Base-by-base conservation (phyloP, 1,284 basidiomycete species). In the Sporisorium scitamineum region DNA sequence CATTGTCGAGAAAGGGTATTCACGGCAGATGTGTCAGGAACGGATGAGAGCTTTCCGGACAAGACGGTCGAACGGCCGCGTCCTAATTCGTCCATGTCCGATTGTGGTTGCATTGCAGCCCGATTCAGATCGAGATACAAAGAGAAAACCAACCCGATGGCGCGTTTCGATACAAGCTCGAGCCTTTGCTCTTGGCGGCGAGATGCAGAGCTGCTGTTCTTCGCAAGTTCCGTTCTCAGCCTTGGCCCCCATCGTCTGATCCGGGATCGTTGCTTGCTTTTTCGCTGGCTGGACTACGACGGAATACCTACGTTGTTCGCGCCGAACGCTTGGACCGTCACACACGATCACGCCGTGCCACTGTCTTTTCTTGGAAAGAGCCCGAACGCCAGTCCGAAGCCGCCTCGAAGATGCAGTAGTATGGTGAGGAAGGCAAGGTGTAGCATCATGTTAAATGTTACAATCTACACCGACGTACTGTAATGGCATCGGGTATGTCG, bases 11-110 rank as follows among this genome's bases (percentile, higher is more conserved):
- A 41, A 18, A 48, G 22, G 47, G 14, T 31, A 41, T 52, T 27
- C 14, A 54, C 31, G 59, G 59, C 59, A 29, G 37, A 54, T 27
- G 47, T 51, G 26, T 18, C 14, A n/a, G 18, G 1, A 29, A 59
- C 62, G 62, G 63, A 41, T 44, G 44, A 55, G 39, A 24, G 34
- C 18, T 32, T 54, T 48, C 62, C 62, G 62, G 54, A 63, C 54
- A 44, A 37, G 26, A 55, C 54, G 54, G 54, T 8, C 54, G 16
- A 22, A 26, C 16, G 5, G 10, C 3, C 11, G 41, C 11, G 5
- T 14, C 9, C 24, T 20, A 22, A 44, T 20, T 44, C 41, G 54
- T 22, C 27, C n/a, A 29, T 13, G 22, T 54, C 54, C 54, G 42
- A 20, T 41, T n/a, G 22, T 24, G 14, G 18, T 10, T 50, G 3